phyloP scores from a whole-genome alignment of 306 rosid genomes.

The Alnus rubra region DNA sequence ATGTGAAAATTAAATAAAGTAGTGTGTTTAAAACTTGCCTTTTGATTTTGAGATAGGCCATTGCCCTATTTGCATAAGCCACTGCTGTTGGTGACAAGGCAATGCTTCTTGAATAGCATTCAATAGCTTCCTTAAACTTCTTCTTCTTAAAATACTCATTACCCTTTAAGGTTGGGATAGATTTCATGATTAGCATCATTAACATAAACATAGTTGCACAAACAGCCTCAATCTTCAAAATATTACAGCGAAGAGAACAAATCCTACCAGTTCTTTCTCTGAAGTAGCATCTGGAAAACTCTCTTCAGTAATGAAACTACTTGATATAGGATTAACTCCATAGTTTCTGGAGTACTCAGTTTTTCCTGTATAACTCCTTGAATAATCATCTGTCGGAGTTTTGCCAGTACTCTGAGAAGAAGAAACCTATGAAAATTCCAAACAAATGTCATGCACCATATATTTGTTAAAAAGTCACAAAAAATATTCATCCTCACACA shows the following conservation, averaged over 20 bases:
- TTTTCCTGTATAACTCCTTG: conserved; percentile 36
- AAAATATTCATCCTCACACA: conserved; percentile 1
- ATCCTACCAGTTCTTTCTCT: conserved; percentile 80
- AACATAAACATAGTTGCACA: neutral
- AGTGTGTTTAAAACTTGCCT: conserved; percentile 45
- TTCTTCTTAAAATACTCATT: conserved; percentile 93
- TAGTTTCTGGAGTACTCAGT: conserved; percentile 53
- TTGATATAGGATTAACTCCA: conserved; percentile 36
- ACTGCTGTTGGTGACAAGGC: conserved; percentile 90
- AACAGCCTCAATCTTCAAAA: neutral
- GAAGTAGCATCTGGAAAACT: conserved; percentile 73
- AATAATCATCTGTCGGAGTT: conserved; percentile 29
- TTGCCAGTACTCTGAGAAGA: conserved; percentile 45
- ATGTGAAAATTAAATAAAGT: conserved; percentile 5
- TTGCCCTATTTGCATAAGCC: conserved; percentile 93
- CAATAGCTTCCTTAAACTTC: conserved; percentile 85
- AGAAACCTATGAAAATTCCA: conserved; percentile 28
- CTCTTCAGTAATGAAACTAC: conserved; percentile 57
- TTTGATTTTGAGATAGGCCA: conserved; percentile 85
- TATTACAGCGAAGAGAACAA: neutral
- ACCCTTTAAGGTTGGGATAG: conserved; percentile 57
- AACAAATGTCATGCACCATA: conserved; percentile 24
- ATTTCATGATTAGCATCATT: conserved; percentile 20
- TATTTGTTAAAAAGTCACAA: neutral
- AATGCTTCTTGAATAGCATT: conserved; percentile 92